Evolutionary conservation across 441 rosid genomes (phyloP), one percentile per base, ranked within the genome.

Genomic region (Bruguiera hainesii): DNA sequence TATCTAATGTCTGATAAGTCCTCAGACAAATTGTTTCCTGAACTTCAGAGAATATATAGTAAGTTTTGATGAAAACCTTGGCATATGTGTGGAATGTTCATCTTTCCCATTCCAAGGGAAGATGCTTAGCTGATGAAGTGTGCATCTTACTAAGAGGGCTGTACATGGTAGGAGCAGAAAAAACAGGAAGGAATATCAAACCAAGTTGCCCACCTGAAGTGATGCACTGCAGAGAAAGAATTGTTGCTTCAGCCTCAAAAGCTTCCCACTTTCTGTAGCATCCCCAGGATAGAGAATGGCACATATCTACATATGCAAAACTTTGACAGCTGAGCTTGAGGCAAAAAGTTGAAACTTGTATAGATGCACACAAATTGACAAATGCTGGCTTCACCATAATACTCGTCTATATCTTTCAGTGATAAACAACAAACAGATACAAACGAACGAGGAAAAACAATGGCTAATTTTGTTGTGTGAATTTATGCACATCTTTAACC

Each of bases 211-310:
- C 76, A 90, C 98, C 96, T 95, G 99, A 85, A 95, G 98, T 20
- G 99, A 95, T 31, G 98, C 99, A 79, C 96, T 89, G 79, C 98
- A 92, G 67, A 95, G 97, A 80, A 95, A 90, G 88, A 85, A 90
- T 74, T 92, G 99, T 63, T 95, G 98, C 80, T 95, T 95, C 82
- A 95, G 82, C 65, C 99, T 89, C 77, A 95, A 80, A 68, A 95
- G 90, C 85, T 95, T 95, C 67, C 99, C 99, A 56, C 73, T 77
- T 81, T 92, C 98, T 21, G 97, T 92, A 65, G 98, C 95, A 89
- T 95, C 99, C 53, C 99, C 99, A 62, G 98, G 99, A 82, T 95
- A 95, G 64, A 92, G 84, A 69, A 95, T 89, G 74, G 99, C 95
- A 80, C 99, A 95, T 29, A 95, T 95, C 99, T 92, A 84, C 79